Evolutionary conservation across 2,329 filamentous ascomycete species (phyloP).

Genomic region (Harringtonia lauricola): DNA sequence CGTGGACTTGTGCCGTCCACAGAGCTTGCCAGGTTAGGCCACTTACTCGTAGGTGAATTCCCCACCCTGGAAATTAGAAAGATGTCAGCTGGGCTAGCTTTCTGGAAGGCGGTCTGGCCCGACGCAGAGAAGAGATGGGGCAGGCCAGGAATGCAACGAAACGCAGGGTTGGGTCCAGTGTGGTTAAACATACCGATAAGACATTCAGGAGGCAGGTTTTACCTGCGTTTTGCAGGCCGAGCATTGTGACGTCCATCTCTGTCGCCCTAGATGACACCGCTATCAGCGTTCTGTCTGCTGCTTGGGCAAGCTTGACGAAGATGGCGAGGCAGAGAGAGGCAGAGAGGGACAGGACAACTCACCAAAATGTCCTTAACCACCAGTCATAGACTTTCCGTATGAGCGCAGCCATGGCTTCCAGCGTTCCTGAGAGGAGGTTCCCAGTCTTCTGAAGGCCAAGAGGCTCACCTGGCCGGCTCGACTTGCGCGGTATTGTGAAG

Average conservation of each 20-base stretch:
- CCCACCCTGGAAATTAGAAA: conserved; percentile 56
- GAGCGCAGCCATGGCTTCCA: conserved; percentile 67
- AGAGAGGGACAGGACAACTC: too few species aligned
- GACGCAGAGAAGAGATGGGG: background rate
- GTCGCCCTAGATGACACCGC: conserved; percentile 59
- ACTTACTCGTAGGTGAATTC: conserved; percentile 98
- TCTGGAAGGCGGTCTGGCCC: background rate
- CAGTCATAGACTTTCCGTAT: conserved; percentile 97
- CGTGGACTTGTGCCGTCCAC: too few species aligned
- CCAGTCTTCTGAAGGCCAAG: conserved; percentile 1
- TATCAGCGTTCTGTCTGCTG: conserved; percentile 5
- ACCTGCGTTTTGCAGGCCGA: conserved; percentile 93
- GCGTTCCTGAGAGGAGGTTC: conserved; percentile 1
- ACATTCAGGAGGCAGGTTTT: conserved; percentile 93
- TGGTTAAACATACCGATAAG: conserved; percentile 64
- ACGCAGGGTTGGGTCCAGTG: background rate
- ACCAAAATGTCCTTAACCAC: conserved; percentile 97
- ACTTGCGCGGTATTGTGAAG: background rate
- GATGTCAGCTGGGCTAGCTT: background rate
- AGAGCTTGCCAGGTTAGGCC: too few species aligned
- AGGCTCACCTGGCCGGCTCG: background rate
- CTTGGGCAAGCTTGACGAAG: background rate
- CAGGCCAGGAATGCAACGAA: background rate
- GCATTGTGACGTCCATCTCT: conserved; percentile 99
- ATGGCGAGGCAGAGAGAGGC: conserved; percentile 4